Evolutionary conservation across 176 grass and related monocot species (phyloP).

Genomic region (Oropetium thomaeum): DNA sequence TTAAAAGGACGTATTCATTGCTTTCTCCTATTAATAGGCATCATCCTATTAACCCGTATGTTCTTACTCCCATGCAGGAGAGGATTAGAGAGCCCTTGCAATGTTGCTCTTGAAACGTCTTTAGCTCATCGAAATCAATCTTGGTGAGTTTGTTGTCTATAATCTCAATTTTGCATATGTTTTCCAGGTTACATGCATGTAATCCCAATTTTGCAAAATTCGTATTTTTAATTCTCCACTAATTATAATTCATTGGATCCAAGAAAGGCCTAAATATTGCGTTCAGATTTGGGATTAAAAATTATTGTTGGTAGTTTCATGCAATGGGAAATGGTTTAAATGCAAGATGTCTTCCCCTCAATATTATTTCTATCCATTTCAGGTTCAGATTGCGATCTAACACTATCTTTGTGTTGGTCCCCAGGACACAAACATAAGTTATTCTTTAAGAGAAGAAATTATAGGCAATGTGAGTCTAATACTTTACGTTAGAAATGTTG

Average conservation of each 20-base stretch:
- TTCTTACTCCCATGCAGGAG: conserved; percentile 25
- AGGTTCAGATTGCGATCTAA: conserved; percentile 2
- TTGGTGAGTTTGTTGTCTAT: conserved; percentile 30
- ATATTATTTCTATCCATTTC: not conserved
- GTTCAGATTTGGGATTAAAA: not conserved
- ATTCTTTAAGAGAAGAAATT: conserved; percentile 1
- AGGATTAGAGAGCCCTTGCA: conserved; percentile 34
- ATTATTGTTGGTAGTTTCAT: conserved; percentile 13
- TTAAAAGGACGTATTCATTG: conserved; percentile 18
- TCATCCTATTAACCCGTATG: conserved; percentile 13
- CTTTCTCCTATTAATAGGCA: conserved; percentile 46
- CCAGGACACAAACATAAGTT: not conserved
- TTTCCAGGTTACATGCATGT: not conserved
- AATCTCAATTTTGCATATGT: not conserved
- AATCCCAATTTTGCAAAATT: too few species aligned
- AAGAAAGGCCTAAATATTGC: not conserved
- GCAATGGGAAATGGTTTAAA: not conserved
- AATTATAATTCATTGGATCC: too few species aligned
- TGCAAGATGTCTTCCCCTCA: not conserved
- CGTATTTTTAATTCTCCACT: too few species aligned
- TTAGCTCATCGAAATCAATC: conserved; percentile 20
- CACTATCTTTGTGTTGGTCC: not conserved
- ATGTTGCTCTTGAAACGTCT: conserved; percentile 1
- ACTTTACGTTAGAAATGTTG: not conserved
- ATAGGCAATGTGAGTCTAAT: not conserved